Conservation (phyloP, 2,329 filamentous ascomycete genomes). For the Beauveria sp. region DNA sequence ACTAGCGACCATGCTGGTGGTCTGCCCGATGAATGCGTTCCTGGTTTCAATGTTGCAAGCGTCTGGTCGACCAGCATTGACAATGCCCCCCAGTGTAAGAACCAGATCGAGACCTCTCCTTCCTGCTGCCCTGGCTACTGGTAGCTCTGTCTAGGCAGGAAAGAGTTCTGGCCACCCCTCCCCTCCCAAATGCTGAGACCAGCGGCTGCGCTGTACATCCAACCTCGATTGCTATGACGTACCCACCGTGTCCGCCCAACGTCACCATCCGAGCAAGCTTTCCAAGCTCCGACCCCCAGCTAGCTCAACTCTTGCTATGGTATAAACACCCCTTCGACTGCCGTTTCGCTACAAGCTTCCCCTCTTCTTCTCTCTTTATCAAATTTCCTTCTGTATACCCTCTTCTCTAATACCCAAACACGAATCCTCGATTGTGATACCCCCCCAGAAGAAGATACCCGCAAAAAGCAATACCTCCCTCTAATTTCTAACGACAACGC, state of each 20-base stretch:
- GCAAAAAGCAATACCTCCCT: neutral
- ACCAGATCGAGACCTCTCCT: neutral
- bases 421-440: constrained; percentile 7
- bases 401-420: constrained; percentile 12
- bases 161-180: neutral
- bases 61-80: neutral
- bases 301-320: neutral
- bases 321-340: constrained; percentile 13
- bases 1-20: neutral
- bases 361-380: neutral
- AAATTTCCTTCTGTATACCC: constrained; percentile 6
- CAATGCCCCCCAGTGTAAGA: neutral
- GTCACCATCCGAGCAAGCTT: constrained; percentile 11
- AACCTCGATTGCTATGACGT: constrained; percentile 11
- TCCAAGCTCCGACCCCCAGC: constrained; percentile 7
- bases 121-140: neutral
- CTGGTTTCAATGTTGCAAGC: constrained; percentile 8
- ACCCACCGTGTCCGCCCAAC: constrained; percentile 8
- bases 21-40: constrained; percentile 3
- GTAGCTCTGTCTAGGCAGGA: neutral
- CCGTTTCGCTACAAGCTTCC: neutral
- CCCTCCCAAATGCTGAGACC: neutral
- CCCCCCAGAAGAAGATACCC: constrained; percentile 2
- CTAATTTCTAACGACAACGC: constrained; percentile 6
- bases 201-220: neutral